Base-by-base conservation (phyloP, 768 basidiomycete species). In the Rhodotorula taiwanensis region DNA sequence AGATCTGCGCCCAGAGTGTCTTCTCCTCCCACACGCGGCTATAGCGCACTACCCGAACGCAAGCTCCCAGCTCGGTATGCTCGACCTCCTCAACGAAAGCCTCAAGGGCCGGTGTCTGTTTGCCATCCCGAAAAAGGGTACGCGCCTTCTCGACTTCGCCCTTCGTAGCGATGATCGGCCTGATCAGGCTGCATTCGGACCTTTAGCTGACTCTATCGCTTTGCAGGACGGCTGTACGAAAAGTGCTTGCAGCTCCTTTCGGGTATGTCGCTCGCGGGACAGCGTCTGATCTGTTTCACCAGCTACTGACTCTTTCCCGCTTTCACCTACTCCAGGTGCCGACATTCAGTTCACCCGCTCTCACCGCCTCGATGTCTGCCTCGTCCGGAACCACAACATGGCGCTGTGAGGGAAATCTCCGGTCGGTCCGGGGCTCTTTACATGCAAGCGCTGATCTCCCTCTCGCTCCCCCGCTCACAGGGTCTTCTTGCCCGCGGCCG, bases 51-150 rank as follows among this genome's bases (percentile, higher is more conserved):
- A 25, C 45, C 28, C 27, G 16, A n/a, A 28, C 2, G 14, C 16
- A 18, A 21, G 9, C 36, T 39, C 10, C 20, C n/a, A 18, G 31
- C 44, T n/a, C n/a, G n/a, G n/a, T n/a, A 68, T 68, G 67, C 21
- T 36, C n/a, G 74, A 76, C 39, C 59, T 78, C 83, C 85, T 91
- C 75, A 75, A 81, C n/a, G 88, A 91, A 69, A 78, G 85, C 25
- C 81, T 98, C 57, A 81, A 89, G 64, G 91, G 89, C 51, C 83
- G 92, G 47, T 74, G 94, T 64, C 80, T 99, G 43, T 94, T 99
- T 71, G 94, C 93, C 14, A 89, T 99, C 71, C 94, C 94, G 3
- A 98, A 98, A 80, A 99, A 98, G 83, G 94, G 94, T 86, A 62
- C n/a, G 25, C 11, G 43, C 44, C 52, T 47, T 30, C 20, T n/a